Percentiles rank a stretch among this genome's conserved stretches.
phyloP scores from a whole-genome alignment of 208 protist genomes.

The Acanthamoeba quina region DNA sequence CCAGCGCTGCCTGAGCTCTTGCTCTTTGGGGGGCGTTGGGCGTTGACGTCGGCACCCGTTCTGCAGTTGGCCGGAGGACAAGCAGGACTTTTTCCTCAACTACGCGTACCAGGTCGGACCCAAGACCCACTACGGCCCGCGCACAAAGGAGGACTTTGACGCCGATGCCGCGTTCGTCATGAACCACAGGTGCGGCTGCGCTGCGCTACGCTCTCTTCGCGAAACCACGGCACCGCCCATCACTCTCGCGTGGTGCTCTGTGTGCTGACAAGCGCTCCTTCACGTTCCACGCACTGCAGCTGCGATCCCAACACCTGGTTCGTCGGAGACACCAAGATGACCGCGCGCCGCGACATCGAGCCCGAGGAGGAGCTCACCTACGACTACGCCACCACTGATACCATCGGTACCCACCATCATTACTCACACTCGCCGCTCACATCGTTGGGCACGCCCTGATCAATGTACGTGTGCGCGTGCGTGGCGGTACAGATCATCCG shows the following conservation, averaged over 20 bases:
- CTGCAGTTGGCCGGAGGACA: slow-evolving; percentile 15
- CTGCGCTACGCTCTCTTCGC: neutral
- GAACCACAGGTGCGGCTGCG: slow-evolving; percentile 60
- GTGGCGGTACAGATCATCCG: slow-evolving; percentile 36
- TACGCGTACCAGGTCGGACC: slow-evolving; percentile 71
- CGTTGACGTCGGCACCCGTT: neutral
- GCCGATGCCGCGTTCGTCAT: slow-evolving; percentile 71
- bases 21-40: too few species aligned
- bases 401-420: neutral
- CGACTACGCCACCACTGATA: slow-evolving; percentile 74
- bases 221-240: neutral
- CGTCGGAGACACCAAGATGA: slow-evolving; percentile 71
- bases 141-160: slow-evolving; percentile 64
- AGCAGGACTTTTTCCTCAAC: slow-evolving; percentile 57
- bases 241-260: neutral
- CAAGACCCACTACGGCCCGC: slow-evolving; percentile 73
- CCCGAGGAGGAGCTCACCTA: slow-evolving; percentile 74
- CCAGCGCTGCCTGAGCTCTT: neutral
- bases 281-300: neutral
- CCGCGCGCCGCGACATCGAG: slow-evolving; percentile 63
- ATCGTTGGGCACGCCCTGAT: neutral
- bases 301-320: slow-evolving; percentile 76
- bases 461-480: neutral
- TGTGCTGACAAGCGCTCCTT: neutral
- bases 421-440: neutral